Evolutionary conservation across 2,329 filamentous ascomycete species (phyloP).

Genomic region (Pseudocercospora pini-densiflorae): DNA sequence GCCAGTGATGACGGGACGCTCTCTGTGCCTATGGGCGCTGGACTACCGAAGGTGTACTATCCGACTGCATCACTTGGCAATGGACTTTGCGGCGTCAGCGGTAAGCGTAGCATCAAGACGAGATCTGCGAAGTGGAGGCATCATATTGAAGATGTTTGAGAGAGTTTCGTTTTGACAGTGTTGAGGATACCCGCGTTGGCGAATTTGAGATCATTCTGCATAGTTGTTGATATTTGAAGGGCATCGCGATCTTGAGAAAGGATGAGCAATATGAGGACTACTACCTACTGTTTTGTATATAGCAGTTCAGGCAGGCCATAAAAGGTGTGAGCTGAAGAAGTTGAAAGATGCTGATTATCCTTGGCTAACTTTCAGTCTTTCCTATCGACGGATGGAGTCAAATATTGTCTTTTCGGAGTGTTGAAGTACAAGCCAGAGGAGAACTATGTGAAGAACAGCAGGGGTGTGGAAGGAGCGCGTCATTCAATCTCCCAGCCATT

Average conservation of each 20-base stretch:
- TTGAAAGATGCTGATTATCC: no score
- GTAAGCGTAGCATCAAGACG: neutral
- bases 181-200: neutral
- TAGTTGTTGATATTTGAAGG: neutral
- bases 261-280: neutral
- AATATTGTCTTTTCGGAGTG: no score
- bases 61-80: constrained; percentile 28
- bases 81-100: constrained; percentile 1
- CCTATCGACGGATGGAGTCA: no score
- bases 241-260: neutral
- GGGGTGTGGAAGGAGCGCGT: no score
- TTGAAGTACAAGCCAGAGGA: no score
- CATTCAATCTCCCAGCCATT: neutral
- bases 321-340: no score
- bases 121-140: neutral
- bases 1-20: constrained; percentile 37
- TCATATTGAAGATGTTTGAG: neutral
- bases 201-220: neutral
- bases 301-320: neutral
- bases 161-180: neutral
- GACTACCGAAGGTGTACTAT: constrained; percentile 44
- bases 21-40: constrained; percentile 41
- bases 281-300: neutral
- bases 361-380: no score
- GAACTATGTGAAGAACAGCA: no score